Base-by-base conservation (phyloP, 768 basidiomycete genomes). In the Tremella fuciformis region DNA sequence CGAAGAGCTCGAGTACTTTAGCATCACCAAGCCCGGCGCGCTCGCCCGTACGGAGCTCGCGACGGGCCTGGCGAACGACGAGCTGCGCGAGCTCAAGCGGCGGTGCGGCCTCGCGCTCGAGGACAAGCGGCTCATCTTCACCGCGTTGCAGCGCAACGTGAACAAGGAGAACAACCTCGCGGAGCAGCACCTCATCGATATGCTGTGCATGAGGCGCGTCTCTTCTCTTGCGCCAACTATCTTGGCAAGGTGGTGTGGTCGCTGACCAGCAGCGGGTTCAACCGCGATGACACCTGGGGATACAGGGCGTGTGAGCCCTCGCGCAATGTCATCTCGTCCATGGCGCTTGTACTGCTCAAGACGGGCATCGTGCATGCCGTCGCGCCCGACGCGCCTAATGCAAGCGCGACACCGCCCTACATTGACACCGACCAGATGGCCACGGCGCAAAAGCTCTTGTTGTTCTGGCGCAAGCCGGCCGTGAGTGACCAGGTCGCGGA, bases 381-480 rank as follows among this genome's bases (percentile, higher is more conserved):
- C 1, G 56, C 64, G n/a, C 42, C 42, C 24, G 67, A 68, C 26
- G 53, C 62, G 13, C 47, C 57, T 0, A 50, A 46, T 0, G 51
- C 52, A 22, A 50, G 54, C 15, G 29, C 55, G 13, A 38, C 47
- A 3, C 84, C 83, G 13, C 89, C 92, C 34, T 87, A 87, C 50
- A 83, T 98, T 56, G 92, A 99, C 78, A 85, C 88, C 64, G 79
- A 82, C 54, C 96, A 99, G 79, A 96, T 98, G 90, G 85, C 88
- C 19, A 98, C 94, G 8, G 92, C 96, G 9, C 94, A 98, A 77
- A 99, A 99, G 80, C 80, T 99, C 44, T 79, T 99, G 39, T 75
- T 99, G 40, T 99, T 99, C 82, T 99, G 96, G 96, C 83, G 96
- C 75, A 99, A 99, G 77, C 96, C 96, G 44, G 96, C 96, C n/a